phyloP scores from a whole-genome alignment of 2,329 filamentous ascomycete genomes.

The Aspergillus pseudotamarii region DNA sequence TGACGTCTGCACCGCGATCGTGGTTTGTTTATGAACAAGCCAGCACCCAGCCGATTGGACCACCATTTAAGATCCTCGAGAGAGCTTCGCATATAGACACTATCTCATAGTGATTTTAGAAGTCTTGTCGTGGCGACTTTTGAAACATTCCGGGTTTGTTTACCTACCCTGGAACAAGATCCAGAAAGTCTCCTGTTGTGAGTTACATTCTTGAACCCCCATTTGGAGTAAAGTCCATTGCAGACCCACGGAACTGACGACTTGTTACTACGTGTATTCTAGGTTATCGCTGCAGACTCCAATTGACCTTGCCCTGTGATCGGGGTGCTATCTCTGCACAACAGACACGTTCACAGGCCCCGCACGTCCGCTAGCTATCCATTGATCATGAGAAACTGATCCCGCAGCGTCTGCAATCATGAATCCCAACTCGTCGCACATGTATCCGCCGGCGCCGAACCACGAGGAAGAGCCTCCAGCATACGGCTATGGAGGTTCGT shows the following conservation, averaged over 20 bases:
- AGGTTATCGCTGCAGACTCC: not conserved
- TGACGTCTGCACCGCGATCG: not conserved
- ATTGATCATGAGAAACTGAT: not conserved
- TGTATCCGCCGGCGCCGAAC: constrained; percentile 35
- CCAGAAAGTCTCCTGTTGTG: not conserved
- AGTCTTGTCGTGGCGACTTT: not conserved
- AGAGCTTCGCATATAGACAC: not conserved
- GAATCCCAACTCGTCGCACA: constrained; percentile 25
- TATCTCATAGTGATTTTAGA: not conserved
- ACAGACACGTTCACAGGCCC: not conserved
- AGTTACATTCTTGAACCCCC: constrained; percentile 6
- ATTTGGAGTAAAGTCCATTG: not conserved
- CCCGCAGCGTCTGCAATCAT: constrained; percentile 10
- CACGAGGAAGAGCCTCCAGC: constrained; percentile 49
- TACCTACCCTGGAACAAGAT: not conserved
- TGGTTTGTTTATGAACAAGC: constrained; percentile 3
- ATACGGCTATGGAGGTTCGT: constrained; percentile 39
- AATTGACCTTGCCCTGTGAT: constrained; percentile 6
- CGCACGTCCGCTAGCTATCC: not conserved
- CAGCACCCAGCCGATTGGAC: not conserved
- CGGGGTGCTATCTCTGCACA: not conserved
- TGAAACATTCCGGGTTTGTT: constrained; percentile 1
- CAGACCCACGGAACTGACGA: constrained; percentile 1
- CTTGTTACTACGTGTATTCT: not conserved
- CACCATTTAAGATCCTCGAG: not conserved